Conservation (phyloP, 2,329 filamentous ascomycete genomes). For the Blastomyces parvus region DNA sequence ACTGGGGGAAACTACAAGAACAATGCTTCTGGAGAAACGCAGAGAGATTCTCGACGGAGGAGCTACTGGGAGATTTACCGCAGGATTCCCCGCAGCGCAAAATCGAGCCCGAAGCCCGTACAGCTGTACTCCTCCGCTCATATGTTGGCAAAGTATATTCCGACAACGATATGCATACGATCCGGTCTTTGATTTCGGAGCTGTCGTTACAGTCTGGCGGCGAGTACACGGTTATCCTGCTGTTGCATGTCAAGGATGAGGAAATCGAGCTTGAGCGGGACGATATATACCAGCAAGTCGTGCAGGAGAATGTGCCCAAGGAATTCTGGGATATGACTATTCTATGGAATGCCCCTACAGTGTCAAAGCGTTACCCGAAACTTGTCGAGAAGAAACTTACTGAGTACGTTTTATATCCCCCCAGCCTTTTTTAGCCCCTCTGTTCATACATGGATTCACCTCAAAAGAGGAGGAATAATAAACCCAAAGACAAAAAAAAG, state of each 20-base stretch:
- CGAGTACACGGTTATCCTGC: constrained; percentile 76
- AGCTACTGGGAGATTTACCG: constrained; percentile 12
- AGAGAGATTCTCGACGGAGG: constrained; percentile 47
- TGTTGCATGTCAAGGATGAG: constrained; percentile 75
- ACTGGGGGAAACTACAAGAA: constrained; percentile 63
- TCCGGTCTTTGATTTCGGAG: constrained; percentile 77
- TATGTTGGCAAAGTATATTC: constrained; percentile 75
- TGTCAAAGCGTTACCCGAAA: constrained; percentile 33
- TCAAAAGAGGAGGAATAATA: too few species aligned
- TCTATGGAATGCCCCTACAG: constrained; percentile 58
- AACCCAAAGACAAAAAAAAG: background rate
- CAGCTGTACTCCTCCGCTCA: constrained; percentile 69
- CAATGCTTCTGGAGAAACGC: constrained; percentile 57
- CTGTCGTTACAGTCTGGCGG: constrained; percentile 70
- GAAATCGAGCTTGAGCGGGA: constrained; percentile 68
- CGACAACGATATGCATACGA: constrained; percentile 68
- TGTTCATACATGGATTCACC: background rate
- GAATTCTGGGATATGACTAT: constrained; percentile 64
- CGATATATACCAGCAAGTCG: constrained; percentile 50
- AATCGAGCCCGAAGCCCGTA: constrained; percentile 44
- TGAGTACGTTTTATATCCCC: constrained; percentile 35
- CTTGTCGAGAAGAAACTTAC: constrained; percentile 34
- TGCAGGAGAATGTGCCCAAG: constrained; percentile 54
- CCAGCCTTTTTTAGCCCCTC: background rate
- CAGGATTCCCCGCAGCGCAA: constrained; percentile 9